Evolutionary conservation across 2,329 filamentous ascomycete species (phyloP).

Genomic region (Fusarium secorum): DNA sequence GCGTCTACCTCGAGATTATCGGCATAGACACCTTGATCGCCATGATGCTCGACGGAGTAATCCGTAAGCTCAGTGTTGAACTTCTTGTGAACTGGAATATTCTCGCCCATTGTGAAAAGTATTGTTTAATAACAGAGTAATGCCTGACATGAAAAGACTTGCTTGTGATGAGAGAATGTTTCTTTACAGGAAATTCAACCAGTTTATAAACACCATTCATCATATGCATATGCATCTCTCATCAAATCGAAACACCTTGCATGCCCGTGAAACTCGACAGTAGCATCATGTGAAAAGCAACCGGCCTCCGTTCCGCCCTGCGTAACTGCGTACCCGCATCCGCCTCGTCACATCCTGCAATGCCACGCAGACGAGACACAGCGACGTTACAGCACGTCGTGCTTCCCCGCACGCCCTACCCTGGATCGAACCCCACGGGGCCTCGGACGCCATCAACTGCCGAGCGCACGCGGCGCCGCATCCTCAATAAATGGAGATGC

Average conservation of each 20-base stretch:
- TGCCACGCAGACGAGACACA: background rate
- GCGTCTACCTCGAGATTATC: constrained; percentile 55
- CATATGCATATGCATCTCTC: background rate
- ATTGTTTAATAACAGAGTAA: background rate
- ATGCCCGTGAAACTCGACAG: background rate
- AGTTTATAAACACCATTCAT: background rate
- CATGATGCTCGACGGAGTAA: constrained; percentile 44
- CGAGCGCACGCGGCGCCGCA: constrained; percentile 18
- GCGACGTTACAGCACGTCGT: background rate
- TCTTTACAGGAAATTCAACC: background rate
- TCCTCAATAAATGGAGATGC: background rate
- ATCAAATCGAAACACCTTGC: background rate
- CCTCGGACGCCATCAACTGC: constrained; percentile 6
- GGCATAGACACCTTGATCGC: constrained; percentile 51
- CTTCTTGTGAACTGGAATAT: constrained; percentile 44
- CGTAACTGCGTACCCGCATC: background rate
- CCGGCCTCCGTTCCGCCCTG: constrained; percentile 10
- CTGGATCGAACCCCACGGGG: background rate
- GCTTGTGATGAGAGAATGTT: background rate
- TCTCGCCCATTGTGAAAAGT: constrained; percentile 27
- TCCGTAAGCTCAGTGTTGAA: constrained; percentile 53
- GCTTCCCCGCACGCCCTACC: background rate
- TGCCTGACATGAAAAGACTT: background rate
- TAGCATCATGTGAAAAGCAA: background rate
- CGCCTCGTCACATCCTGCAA: background rate